A percentile compares a stretch with the other conserved stretches of the same genome.
Evolutionary conservation across 176 grass and related monocot species (phyloP).

Genomic region (Rhynchospora breviuscula): DNA sequence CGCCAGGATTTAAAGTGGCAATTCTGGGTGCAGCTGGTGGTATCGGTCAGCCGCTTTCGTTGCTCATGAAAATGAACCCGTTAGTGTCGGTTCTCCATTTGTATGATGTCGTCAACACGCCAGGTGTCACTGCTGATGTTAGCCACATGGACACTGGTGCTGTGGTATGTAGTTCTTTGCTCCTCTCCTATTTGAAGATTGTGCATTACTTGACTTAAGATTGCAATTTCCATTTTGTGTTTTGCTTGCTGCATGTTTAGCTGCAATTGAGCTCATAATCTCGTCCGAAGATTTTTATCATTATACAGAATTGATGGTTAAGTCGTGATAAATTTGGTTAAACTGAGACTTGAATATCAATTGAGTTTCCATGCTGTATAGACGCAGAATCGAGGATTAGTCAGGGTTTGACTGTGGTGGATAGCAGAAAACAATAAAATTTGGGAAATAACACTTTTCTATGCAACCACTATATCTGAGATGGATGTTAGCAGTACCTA

Average conservation of each 20-base stretch:
- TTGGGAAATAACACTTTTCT: neutral
- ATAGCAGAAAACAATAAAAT: neutral
- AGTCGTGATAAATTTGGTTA: neutral
- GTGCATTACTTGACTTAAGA: neutral
- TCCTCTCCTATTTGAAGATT: neutral
- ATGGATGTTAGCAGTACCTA: neutral
- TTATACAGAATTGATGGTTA: neutral
- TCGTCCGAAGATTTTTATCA: too few species aligned
- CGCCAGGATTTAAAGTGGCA: slow-evolving; percentile 82
- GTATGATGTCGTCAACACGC: slow-evolving; percentile 94
- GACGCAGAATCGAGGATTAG: neutral
- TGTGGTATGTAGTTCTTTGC: slow-evolving; percentile 43
- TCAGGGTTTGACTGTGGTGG: neutral
- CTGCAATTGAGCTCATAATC: neutral
- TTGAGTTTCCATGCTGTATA: neutral
- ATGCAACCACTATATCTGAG: neutral
- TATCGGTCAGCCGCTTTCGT: slow-evolving; percentile 79
- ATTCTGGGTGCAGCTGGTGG: slow-evolving; percentile 85
- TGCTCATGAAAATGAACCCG: slow-evolving; percentile 99
- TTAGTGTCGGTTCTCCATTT: slow-evolving; percentile 90
- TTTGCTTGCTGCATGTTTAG: neutral
- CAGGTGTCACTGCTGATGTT: slow-evolving; percentile 87
- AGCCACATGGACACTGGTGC: slow-evolving; percentile 94
- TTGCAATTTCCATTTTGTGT: neutral
- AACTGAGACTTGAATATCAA: neutral